Percentiles rank a stretch among this genome's conserved stretches.
These are phyloP conservation scores for Albatrellus ellisii DNA, from an alignment of 768 basidiomycete genomes.

Conservation along the genomic window DNA sequence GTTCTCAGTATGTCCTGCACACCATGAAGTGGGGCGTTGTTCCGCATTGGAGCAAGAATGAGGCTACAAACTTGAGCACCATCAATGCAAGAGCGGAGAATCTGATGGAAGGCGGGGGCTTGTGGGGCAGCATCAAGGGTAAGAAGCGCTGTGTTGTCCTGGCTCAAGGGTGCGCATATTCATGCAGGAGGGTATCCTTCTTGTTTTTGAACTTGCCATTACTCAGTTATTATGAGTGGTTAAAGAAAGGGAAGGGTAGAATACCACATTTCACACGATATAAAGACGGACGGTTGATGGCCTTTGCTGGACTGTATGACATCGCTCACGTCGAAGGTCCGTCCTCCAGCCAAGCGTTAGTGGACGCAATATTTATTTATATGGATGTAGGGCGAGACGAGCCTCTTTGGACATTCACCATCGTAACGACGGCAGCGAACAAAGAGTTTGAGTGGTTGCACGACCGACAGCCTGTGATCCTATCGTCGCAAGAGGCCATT, in stretches of 20 bases:
- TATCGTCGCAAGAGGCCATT: constrained; percentile 47
- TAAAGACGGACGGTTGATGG: constrained; percentile 50
- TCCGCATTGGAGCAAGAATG: constrained; percentile 71
- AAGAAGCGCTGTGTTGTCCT: constrained; percentile 77
- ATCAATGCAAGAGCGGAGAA: constrained; percentile 88
- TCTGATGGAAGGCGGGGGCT: constrained; percentile 57
- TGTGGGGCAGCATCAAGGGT: constrained; percentile 80
- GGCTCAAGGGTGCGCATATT: constrained; percentile 53
- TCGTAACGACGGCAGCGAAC: constrained; percentile 74
- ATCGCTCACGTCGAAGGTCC: constrained; percentile 49
- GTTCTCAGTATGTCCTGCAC: constrained; percentile 44
- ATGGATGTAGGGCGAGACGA: constrained; percentile 31
- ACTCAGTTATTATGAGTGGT: constrained; percentile 87
- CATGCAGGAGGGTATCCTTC: neutral
- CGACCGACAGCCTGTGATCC: constrained; percentile 78
- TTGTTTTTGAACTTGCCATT: neutral
- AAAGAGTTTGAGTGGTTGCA: constrained; percentile 77
- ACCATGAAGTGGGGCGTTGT: constrained; percentile 90
- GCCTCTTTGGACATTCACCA: constrained; percentile 71
- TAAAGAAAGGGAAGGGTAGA: constrained; percentile 68
- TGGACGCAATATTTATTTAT: neutral
- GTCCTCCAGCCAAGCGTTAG: neutral
- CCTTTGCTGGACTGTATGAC: constrained; percentile 86
- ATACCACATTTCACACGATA: constrained; percentile 73
- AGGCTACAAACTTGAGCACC: constrained; percentile 62